These are phyloP conservation scores for Hericium alpestre DNA, from an alignment of 768 basidiomycete genomes.

Conservation along the genomic window DNA sequence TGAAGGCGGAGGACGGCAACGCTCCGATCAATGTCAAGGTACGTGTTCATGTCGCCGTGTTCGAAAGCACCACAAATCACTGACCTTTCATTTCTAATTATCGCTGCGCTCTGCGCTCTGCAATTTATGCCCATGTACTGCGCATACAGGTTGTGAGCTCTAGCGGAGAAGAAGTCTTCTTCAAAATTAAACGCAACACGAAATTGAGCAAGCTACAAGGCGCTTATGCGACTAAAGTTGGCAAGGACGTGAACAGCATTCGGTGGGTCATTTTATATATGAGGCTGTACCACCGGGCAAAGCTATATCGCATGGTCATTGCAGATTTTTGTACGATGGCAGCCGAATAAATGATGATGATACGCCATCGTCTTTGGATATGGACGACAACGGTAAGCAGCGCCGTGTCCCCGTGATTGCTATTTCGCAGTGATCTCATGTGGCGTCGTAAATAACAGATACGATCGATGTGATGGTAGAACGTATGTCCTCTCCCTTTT, in stretches of 20 bases:
- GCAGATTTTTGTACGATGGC: constrained; percentile 88
- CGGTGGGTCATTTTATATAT: constrained; percentile 44
- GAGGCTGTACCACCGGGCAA: constrained; percentile 1
- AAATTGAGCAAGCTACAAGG: constrained; percentile 87
- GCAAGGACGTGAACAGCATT: constrained; percentile 79
- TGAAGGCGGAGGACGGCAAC: constrained; percentile 46
- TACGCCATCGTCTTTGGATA: constrained; percentile 73
- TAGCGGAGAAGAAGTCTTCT: constrained; percentile 81
- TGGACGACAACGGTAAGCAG: constrained; percentile 76
- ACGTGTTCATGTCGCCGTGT: constrained; percentile 10
- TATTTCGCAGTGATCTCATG: background rate
- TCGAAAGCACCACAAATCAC: no score
- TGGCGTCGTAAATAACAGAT: constrained; percentile 33
- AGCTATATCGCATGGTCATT: background rate
- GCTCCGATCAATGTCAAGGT: constrained; percentile 77
- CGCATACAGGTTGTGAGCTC: constrained; percentile 56
- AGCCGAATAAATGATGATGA: constrained; percentile 78
- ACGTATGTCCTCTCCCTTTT: constrained; percentile 42
- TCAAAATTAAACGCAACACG: constrained; percentile 93
- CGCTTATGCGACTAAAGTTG: constrained; percentile 87
- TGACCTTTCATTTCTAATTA: background rate
- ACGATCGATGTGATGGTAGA: constrained; percentile 96
- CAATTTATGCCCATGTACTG: constrained; percentile 1
- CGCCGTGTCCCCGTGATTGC: background rate
- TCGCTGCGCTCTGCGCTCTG: background rate